A percentile compares a stretch with the other conserved stretches of the same genome.
Evolutionary conservation across 2,329 filamentous ascomycete species (phyloP).

Genomic region (Whalleya microplaca): DNA sequence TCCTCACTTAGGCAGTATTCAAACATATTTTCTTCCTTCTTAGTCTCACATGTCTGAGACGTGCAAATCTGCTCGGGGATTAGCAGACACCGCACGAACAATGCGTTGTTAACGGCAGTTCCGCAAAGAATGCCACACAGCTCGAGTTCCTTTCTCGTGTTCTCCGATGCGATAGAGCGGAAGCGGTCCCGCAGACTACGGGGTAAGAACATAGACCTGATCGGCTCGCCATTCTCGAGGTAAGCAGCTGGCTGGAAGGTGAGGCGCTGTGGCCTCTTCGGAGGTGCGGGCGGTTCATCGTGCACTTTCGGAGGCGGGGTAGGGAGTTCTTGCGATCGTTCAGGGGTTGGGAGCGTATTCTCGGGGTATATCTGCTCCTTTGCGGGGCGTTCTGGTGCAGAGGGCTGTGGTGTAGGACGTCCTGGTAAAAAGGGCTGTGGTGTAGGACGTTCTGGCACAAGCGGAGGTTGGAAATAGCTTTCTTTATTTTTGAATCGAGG

Average conservation of each 20-base stretch:
- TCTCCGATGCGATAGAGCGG: slow-evolving; percentile 71
- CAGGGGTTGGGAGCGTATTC: slow-evolving; percentile 30
- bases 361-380: slow-evolving; percentile 36
- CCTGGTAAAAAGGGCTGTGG: too few species aligned
- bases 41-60: slow-evolving; percentile 91
- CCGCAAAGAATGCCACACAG: slow-evolving; percentile 96
- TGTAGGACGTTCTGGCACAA: slow-evolving; percentile 37
- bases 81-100: slow-evolving; percentile 87
- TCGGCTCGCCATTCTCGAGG: slow-evolving; percentile 84
- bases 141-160: slow-evolving; percentile 83
- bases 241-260: slow-evolving; percentile 85
- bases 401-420: too few species aligned
- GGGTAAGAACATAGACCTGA: slow-evolving; percentile 88
- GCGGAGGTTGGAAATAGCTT: slow-evolving; percentile 8
- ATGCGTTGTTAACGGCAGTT: slow-evolving; percentile 85
- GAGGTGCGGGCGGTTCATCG: slow-evolving; percentile 25
- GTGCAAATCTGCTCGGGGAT: slow-evolving; percentile 91
- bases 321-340: slow-evolving; percentile 25
- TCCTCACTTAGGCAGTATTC: slow-evolving; percentile 88
- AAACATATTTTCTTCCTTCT: slow-evolving; percentile 82
- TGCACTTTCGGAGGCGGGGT: slow-evolving; percentile 39
- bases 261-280: slow-evolving; percentile 59
- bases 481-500: slow-evolving; percentile 6
- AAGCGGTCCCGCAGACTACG: slow-evolving; percentile 74
- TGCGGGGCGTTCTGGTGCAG: slow-evolving; percentile 36